These are phyloP conservation scores for Scedosporium aurantiacum DNA, from an alignment of 2,329 filamentous ascomycete species.

Conservation along the genomic window DNA sequence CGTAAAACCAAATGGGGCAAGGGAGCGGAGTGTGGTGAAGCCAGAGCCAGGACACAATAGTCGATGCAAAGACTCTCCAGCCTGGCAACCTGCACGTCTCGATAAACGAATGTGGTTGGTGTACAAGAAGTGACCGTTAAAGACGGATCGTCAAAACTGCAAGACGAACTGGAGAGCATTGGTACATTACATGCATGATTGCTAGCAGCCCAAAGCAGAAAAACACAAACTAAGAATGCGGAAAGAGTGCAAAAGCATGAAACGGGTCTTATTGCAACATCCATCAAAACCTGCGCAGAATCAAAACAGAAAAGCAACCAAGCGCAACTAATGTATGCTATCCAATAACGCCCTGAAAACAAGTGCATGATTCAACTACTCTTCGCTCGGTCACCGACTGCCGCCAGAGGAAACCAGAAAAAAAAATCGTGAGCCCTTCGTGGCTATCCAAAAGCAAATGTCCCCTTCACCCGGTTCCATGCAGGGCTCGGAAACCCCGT, in stretches of 20 bases:
- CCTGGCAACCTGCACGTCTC: too few relatives aligned
- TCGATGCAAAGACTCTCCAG: too few relatives aligned
- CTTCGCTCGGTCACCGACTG: background rate
- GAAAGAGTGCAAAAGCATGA: background rate
- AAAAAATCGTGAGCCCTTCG: background rate
- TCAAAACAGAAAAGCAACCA: background rate
- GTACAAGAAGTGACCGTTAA: too few relatives aligned
- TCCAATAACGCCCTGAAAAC: background rate
- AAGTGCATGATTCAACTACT: background rate
- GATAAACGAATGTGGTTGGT: too few relatives aligned
- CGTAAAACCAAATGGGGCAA: background rate
- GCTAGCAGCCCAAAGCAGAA: background rate
- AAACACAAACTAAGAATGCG: background rate
- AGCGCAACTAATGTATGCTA: background rate
- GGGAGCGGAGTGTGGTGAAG: too few relatives aligned
- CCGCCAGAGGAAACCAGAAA: background rate
- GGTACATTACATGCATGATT: too few relatives aligned
- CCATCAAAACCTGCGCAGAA: background rate
- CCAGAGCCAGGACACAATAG: too few relatives aligned
- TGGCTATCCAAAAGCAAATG: background rate
- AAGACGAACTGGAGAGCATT: too few relatives aligned
- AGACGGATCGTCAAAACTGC: too few relatives aligned
- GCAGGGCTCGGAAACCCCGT: background rate
- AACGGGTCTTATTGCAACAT: too few relatives aligned
- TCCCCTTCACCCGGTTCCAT: background rate